Evolutionary conservation across 75 land plant species (phyloP).

Genomic region (Pinus tabuliformis): DNA sequence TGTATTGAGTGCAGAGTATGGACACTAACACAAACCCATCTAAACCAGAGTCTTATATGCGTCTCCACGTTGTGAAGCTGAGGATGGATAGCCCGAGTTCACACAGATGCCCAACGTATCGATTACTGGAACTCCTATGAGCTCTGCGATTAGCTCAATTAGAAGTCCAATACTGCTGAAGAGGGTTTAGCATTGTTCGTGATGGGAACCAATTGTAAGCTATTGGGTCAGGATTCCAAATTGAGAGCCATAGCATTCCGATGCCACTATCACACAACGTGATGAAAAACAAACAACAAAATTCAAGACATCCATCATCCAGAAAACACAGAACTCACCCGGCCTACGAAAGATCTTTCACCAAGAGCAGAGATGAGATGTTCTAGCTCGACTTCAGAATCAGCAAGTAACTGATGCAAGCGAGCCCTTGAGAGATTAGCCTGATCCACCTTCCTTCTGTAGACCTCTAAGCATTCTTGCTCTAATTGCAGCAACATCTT

Average conservation of each 20-base stretch:
- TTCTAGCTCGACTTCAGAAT: slow-evolving; percentile 83
- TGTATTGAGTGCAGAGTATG: too few relatives aligned
- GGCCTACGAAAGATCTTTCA: slow-evolving; percentile 63
- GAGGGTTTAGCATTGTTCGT: neutral
- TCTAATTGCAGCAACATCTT: slow-evolving; percentile 60
- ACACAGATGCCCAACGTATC: too few relatives aligned
- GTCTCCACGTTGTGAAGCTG: too few relatives aligned
- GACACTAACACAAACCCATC: too few relatives aligned
- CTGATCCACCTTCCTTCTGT: slow-evolving; percentile 72
- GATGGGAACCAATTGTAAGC: neutral
- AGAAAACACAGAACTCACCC: slow-evolving; percentile 33
- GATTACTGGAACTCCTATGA: neutral
- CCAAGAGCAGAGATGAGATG: slow-evolving; percentile 80
- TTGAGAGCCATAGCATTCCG: neutral
- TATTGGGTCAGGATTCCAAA: neutral
- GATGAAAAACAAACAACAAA: slow-evolving; percentile 23
- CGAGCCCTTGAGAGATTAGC: slow-evolving; percentile 62
- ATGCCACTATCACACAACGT: neutral
- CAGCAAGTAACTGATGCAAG: slow-evolving; percentile 66
- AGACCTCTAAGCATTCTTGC: slow-evolving; percentile 74
- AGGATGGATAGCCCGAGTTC: too few relatives aligned
- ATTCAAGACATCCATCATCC: slow-evolving; percentile 12
- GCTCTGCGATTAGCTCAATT: neutral
- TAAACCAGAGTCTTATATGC: too few relatives aligned
- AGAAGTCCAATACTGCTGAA: neutral